phyloP scores from a whole-genome alignment of 768 basidiomycete genomes.

The Aureoboletus auriporus region DNA sequence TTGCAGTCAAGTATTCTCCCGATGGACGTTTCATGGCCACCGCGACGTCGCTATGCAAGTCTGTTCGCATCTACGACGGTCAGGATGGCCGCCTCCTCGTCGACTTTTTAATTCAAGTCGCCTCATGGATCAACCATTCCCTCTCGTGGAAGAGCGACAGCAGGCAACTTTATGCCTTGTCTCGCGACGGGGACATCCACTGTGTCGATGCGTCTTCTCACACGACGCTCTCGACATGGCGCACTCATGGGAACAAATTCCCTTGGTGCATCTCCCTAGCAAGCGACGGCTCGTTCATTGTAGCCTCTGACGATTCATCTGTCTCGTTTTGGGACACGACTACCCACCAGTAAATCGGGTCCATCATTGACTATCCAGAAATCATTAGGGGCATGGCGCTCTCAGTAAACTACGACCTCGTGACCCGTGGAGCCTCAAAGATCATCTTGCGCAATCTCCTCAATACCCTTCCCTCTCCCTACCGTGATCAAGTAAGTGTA shows the following conservation, averaged over 20 bases:
- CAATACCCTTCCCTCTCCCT: background rate
- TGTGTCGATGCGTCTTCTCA: background rate
- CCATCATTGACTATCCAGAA: background rate
- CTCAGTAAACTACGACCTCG: conserved; percentile 7
- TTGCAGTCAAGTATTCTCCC: background rate
- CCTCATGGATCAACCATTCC: background rate
- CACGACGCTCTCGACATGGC: background rate
- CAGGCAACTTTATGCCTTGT: background rate
- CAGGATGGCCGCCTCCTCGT: background rate
- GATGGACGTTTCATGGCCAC: background rate
- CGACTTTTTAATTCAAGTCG: background rate
- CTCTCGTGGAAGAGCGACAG: background rate
- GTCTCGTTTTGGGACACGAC: background rate
- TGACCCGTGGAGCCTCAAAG: background rate
- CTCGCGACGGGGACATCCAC: background rate
- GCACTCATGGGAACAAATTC: background rate
- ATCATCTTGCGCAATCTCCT: background rate
- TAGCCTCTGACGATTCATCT: background rate
- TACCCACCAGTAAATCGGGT: background rate
- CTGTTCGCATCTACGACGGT: background rate
- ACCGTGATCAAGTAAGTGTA: background rate
- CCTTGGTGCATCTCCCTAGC: background rate
- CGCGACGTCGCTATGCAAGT: background rate
- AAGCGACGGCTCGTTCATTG: background rate
- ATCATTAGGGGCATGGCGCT: background rate